phyloP scores from a whole-genome alignment of 768 basidiomycete genomes.

The Suillus bovinus region DNA sequence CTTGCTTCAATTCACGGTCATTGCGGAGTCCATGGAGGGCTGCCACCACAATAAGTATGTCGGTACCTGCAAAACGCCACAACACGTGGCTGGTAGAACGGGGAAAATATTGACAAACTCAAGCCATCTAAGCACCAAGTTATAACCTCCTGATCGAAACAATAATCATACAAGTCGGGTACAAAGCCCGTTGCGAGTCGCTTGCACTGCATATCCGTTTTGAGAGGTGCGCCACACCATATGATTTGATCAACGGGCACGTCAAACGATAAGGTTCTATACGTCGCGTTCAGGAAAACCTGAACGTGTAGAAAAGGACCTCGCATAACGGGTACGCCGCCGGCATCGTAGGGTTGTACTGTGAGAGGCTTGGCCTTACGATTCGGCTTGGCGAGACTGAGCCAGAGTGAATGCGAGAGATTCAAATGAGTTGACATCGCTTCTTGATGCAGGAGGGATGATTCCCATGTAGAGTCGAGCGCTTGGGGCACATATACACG shows the following conservation, averaged over 20 bases:
- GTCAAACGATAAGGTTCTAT: background rate
- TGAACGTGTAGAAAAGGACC: background rate
- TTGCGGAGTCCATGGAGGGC: background rate
- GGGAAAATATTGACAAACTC: too few relatives aligned
- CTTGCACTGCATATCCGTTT: background rate
- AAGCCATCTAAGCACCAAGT: background rate
- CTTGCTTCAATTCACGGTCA: too few relatives aligned
- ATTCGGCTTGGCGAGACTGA: background rate
- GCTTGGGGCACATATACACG: background rate
- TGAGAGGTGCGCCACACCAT: background rate
- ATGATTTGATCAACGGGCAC: background rate
- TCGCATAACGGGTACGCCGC: background rate
- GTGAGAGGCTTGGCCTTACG: background rate
- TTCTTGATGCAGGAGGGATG: background rate
- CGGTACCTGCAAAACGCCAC: slow-evolving; percentile 5
- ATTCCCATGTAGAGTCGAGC: background rate
- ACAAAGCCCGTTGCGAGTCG: background rate
- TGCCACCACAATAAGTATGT: slow-evolving; percentile 4
- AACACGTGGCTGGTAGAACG: background rate
- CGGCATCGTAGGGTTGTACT: background rate
- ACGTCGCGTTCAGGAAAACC: background rate
- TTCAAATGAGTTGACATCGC: background rate
- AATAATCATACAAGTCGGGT: too few relatives aligned
- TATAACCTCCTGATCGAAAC: background rate
- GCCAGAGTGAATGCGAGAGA: background rate